Evolutionary conservation across 495 filamentous ascomycete genomes (phyloP).

Genomic region (Aspergillus conjunctus): DNA sequence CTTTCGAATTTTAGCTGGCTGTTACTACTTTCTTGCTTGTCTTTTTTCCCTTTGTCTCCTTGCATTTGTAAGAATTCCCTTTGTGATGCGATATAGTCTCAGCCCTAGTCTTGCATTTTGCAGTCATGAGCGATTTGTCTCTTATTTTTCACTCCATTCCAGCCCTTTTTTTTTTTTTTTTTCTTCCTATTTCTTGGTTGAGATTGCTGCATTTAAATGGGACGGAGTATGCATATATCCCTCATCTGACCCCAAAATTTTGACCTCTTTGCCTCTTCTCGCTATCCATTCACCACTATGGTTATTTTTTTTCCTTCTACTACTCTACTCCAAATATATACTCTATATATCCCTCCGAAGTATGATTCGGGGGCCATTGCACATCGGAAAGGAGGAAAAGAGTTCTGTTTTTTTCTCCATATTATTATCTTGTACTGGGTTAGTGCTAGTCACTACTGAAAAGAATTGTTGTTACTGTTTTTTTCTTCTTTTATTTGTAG

Average conservation of each 20-base stretch:
- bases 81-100: constrained; percentile 27
- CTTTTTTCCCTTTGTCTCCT: constrained; percentile 25
- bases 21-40: constrained; percentile 7
- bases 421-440: constrained; percentile 2
- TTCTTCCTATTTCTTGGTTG: constrained; percentile 10
- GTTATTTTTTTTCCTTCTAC: constrained; percentile 8
- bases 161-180: background rate
- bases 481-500: constrained; percentile 9
- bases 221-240: constrained; percentile 41
- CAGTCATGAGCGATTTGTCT: constrained; percentile 40
- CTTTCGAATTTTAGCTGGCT: constrained; percentile 17
- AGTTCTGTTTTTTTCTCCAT: background rate
- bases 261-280: constrained; percentile 19
- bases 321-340: constrained; percentile 6
- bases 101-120: constrained; percentile 40
- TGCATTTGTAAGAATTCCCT: constrained; percentile 26
- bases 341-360: background rate
- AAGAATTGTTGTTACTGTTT: constrained; percentile 12
- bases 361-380: constrained; percentile 2
- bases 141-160: background rate
- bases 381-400: background rate
- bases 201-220: constrained; percentile 48
- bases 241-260: constrained; percentile 23
- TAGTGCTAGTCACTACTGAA: constrained; percentile 6
- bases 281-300: constrained; percentile 3